Evolutionary conservation across 495 filamentous ascomycete species (phyloP).

Genomic region (Jackrogersella multiformis): DNA sequence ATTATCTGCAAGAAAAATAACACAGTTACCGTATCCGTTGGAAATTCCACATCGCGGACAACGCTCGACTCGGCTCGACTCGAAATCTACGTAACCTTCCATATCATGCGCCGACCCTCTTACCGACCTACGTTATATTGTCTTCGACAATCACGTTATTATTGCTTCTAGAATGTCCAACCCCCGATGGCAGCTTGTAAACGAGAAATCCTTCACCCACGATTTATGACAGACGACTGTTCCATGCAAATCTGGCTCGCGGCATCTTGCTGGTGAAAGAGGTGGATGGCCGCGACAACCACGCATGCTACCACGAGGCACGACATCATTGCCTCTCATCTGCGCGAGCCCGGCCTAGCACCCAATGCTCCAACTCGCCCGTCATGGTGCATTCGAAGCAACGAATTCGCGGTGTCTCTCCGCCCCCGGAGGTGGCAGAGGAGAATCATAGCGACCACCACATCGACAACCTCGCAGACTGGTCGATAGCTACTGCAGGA

Average conservation of each 20-base stretch:
- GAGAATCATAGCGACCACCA: slow-evolving; percentile 39
- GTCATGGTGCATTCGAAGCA: slow-evolving; percentile 42
- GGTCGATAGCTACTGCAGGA: slow-evolving; percentile 48
- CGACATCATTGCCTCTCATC: slow-evolving; percentile 24
- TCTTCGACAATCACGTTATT: slow-evolving; percentile 18
- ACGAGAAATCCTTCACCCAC: slow-evolving; percentile 24
- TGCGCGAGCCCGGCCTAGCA: slow-evolving; percentile 32
- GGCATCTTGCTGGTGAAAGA: slow-evolving; percentile 29
- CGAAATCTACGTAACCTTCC: slow-evolving; percentile 19
- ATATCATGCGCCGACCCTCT: slow-evolving; percentile 39
- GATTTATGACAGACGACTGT: slow-evolving; percentile 40
- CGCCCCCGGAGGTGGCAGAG: slow-evolving; percentile 46
- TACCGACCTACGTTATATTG: slow-evolving; percentile 25
- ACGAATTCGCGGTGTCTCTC: slow-evolving; percentile 48
- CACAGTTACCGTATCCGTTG: slow-evolving; percentile 16
- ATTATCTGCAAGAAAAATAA: slow-evolving; percentile 34
- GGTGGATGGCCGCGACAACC: slow-evolving; percentile 31
- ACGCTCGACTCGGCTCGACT: no score
- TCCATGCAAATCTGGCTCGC: slow-evolving; percentile 21
- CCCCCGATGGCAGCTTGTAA: slow-evolving; percentile 41
- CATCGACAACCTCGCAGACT: slow-evolving; percentile 47
- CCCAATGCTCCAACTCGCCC: slow-evolving; percentile 38
- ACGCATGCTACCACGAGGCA: slow-evolving; percentile 32
- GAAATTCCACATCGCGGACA: slow-evolving; percentile 17
- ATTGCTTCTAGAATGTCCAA: slow-evolving; percentile 40